Conservation (phyloP, 2,329 filamentous ascomycete genomes). For the Capronia epimyces region DNA sequence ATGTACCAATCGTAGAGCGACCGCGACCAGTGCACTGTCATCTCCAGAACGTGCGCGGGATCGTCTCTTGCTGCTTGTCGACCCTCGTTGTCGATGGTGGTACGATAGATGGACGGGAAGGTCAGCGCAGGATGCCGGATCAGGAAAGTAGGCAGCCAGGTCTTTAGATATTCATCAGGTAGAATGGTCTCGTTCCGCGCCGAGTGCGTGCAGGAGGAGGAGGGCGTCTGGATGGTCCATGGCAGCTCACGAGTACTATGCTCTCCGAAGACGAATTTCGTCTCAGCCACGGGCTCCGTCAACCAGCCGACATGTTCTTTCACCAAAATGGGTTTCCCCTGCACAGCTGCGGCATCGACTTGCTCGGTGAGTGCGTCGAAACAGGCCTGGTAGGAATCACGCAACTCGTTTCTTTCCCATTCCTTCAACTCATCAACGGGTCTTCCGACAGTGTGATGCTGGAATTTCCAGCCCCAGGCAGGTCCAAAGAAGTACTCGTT, state of each 20-base stretch:
- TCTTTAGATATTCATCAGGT: constrained; percentile 35
- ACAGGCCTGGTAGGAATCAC: background rate
- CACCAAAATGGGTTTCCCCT: background rate
- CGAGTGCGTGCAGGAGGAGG: background rate
- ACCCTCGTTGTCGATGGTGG: constrained; percentile 26
- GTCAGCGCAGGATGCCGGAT: constrained; percentile 39
- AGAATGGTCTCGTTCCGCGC: constrained; percentile 34
- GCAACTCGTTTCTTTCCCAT: background rate
- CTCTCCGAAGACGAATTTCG: background rate
- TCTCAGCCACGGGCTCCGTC: background rate
- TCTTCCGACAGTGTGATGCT: background rate
- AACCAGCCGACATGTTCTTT: background rate
- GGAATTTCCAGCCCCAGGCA: background rate
- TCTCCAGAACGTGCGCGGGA: no score
- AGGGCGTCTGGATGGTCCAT: background rate
- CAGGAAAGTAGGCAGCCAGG: constrained; percentile 35
- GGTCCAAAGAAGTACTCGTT: background rate
- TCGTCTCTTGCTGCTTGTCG: constrained; percentile 17
- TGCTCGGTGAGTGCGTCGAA: background rate
- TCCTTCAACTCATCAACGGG: background rate
- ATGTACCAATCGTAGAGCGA: no score
- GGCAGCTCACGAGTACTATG: background rate
- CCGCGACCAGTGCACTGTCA: no score
- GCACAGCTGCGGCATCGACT: background rate
- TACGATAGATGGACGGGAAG: constrained; percentile 38